These are phyloP conservation scores for Petrea volubilis DNA, from an alignment of 257 asterid species.

Conservation along the genomic window DNA sequence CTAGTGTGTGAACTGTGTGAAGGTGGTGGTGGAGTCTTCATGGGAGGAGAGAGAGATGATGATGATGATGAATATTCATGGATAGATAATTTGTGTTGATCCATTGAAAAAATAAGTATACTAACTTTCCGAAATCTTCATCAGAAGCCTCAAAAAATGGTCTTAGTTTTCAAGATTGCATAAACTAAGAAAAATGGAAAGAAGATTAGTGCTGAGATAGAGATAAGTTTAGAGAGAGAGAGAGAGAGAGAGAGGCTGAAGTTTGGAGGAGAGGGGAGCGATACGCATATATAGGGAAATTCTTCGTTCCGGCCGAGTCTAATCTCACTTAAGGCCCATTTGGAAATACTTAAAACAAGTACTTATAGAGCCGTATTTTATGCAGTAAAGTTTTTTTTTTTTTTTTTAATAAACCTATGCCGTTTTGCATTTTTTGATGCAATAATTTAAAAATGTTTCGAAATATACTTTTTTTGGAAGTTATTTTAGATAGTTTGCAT, in stretches of 20 bases:
- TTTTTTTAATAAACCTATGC: no score
- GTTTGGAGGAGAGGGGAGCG: conserved; percentile 2
- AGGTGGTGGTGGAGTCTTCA: conserved; percentile 29
- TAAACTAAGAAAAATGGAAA: not conserved
- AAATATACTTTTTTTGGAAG: no score
- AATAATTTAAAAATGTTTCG: no score
- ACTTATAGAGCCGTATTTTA: no score
- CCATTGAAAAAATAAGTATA: no score
- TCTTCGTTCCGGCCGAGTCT: no score
- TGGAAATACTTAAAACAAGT: no score
- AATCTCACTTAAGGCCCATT: no score
- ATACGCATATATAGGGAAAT: conserved; percentile 21
- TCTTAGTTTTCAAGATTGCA: not conserved
- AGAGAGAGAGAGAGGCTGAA: conserved; percentile 21
- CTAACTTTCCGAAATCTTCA: conserved; percentile 25
- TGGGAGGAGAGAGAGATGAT: conserved; percentile 31
- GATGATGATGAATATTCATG: conserved; percentile 28
- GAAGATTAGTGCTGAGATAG: not conserved
- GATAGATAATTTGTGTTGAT: not conserved
- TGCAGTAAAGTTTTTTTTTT: no score
- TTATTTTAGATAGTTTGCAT: no score
- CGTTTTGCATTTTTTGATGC: no score
- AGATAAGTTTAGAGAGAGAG: conserved; percentile 14
- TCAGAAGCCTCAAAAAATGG: conserved; percentile 5
- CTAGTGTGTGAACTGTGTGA: conserved; percentile 36